These are phyloP conservation scores for Corchorus olitorius DNA, from an alignment of 345 rosid genomes.

Conservation along the genomic window DNA sequence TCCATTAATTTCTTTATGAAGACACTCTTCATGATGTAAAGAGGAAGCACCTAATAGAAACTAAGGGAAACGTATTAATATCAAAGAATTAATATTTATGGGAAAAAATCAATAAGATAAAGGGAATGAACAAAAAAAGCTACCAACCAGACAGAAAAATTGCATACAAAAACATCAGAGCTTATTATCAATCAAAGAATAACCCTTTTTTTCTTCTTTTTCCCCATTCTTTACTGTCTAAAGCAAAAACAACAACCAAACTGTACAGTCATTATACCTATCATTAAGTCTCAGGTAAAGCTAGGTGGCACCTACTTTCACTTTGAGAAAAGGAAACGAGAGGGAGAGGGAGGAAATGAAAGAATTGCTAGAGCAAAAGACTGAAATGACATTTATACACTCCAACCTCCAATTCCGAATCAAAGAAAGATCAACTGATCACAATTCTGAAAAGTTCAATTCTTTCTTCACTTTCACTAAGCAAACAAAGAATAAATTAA, in stretches of 20 bases:
- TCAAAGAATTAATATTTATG: not conserved
- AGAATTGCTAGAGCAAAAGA: not conserved
- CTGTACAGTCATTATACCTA: not conserved
- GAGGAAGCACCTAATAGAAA: not conserved
- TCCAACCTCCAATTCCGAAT: not conserved
- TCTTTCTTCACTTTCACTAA: not conserved
- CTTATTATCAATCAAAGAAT: not conserved
- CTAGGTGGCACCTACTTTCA: not conserved
- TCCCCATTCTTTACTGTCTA: not conserved
- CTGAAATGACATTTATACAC: slow-evolving; percentile 10
- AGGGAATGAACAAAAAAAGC: not conserved
- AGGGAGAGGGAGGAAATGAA: too few species aligned
- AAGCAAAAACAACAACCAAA: not conserved
- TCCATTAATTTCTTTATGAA: not conserved
- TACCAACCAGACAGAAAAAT: not conserved
- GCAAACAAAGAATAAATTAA: not conserved
- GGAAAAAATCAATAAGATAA: not conserved
- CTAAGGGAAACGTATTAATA: not conserved
- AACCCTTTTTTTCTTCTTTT: not conserved
- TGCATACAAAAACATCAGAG: not conserved
- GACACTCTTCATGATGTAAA: not conserved
- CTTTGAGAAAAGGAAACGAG: not conserved
- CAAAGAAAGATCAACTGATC: not conserved
- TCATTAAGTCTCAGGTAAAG: not conserved
- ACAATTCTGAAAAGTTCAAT: not conserved